Evolutionary conservation across 2,329 filamentous ascomycete genomes (phyloP).

Genomic region (Blastomyces silverae): DNA sequence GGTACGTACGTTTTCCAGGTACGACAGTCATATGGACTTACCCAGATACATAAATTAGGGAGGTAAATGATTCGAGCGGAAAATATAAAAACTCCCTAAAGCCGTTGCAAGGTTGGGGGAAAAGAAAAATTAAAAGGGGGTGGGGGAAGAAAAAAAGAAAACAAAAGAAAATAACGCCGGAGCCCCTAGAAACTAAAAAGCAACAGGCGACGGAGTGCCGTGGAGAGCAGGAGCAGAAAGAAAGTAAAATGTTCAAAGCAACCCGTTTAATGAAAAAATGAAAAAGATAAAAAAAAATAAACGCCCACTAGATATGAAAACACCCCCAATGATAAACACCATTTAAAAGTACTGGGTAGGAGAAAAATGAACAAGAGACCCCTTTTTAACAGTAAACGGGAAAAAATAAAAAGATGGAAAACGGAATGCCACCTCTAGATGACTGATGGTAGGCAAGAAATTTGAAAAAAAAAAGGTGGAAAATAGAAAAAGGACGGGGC

Average conservation of each 20-base stretch:
- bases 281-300: no score
- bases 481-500: neutral
- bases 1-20: neutral
- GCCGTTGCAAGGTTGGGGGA: neutral
- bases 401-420: neutral
- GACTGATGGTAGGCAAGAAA: neutral
- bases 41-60: neutral
- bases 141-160: neutral
- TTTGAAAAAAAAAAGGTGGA: slow-evolving; percentile 1
- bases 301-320: neutral
- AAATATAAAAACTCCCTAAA: neutral
- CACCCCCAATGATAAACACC: neutral
- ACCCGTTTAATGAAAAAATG: neutral
- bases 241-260: neutral
- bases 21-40: neutral
- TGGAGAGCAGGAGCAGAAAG: neutral
- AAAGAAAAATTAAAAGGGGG: no score
- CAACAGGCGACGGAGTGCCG: neutral
- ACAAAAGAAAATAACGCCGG: neutral
- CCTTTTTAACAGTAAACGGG: neutral
- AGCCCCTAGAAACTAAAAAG: neutral
- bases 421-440: neutral
- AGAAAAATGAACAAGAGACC: neutral
- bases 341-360: neutral
- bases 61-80: neutral